Evolutionary conservation across 805 yeast species (phyloP), one percentile per base, ranked within the genome.

Genomic region (Candida odintsovae): DNA sequence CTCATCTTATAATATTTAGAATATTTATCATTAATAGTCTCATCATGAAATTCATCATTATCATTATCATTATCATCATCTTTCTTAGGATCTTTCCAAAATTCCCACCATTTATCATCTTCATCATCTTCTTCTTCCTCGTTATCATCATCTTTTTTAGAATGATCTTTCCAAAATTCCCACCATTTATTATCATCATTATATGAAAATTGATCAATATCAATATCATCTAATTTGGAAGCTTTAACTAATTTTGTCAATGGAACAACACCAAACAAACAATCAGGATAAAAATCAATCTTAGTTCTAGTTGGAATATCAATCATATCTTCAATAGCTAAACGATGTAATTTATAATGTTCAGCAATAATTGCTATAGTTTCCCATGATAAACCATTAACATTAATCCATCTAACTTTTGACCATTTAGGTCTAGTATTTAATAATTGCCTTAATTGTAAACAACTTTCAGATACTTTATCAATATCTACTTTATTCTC

Each of bases 301-400:
- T 80, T 80, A 0, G 84, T 77, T 23, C 85, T 63, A 48, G 77
- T 82, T 5, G 84, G 83, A 23, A 78, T 70, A 59, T 80, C 84
- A 40, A 80, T 73, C 79, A 80, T 72, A 56, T 80, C 84, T 56
- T 80, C 85, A 40, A 80, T 65, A 0, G 83, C 77, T 40, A 80
- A 63, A 21, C 80, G 70, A 56, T 80, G 85, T 19, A 80, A 59
- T 18, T 67, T 59, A 56, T 70, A 79, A 42, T 63, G 60, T 38
- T 68, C 61, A 2, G 76, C 72, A 37, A 80, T 65, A 0, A 70
- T 59, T 9, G 75, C 66, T 8, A 80, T 71, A 8, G 80, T 80
- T 44, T 77, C 83, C 82, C 82, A 77, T 2, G 82, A 75, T n/a
- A 79, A 61, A 0, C 83, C 84, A 55, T 77, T 78, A 20, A 78